phyloP scores from a whole-genome alignment of 2,329 filamentous ascomycete genomes.

The Berkeleyomyces basicola region DNA sequence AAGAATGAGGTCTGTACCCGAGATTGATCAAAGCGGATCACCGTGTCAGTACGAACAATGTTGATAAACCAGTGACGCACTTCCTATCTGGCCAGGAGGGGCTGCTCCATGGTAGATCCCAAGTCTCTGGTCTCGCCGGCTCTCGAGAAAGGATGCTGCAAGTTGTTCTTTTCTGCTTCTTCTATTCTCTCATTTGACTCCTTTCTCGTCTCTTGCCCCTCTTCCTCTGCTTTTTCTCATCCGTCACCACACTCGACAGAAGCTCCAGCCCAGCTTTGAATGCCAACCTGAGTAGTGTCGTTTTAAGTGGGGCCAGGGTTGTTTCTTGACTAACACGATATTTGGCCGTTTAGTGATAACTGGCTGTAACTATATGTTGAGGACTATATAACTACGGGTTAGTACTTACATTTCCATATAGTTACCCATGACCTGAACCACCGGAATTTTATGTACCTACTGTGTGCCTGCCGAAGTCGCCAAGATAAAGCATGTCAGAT shows the following conservation, averaged over 20 bases:
- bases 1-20: background rate
- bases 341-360: too few relatives aligned
- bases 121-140: too few relatives aligned
- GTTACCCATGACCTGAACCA: background rate
- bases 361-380: too few relatives aligned
- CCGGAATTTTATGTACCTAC: background rate
- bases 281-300: background rate
- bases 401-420: background rate
- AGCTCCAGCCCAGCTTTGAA: background rate
- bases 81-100: too few relatives aligned
- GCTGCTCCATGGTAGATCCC: too few relatives aligned
- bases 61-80: background rate
- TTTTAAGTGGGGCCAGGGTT: slow-evolving; percentile 1
- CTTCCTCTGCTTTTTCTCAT: background rate
- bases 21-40: background rate
- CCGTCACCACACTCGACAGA: background rate
- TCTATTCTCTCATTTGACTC: background rate
- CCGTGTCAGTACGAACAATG: background rate
- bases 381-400: background rate
- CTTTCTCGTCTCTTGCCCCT: background rate
- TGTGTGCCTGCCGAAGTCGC: background rate
- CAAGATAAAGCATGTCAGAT: background rate
- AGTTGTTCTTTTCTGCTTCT: background rate
- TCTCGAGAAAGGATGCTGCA: too few relatives aligned
- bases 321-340: background rate